Evolutionary conservation across 2,329 filamentous ascomycete species (phyloP), one percentile per base, ranked within the genome.

Genomic region (Neophaeococcomyces mojaviensis): DNA sequence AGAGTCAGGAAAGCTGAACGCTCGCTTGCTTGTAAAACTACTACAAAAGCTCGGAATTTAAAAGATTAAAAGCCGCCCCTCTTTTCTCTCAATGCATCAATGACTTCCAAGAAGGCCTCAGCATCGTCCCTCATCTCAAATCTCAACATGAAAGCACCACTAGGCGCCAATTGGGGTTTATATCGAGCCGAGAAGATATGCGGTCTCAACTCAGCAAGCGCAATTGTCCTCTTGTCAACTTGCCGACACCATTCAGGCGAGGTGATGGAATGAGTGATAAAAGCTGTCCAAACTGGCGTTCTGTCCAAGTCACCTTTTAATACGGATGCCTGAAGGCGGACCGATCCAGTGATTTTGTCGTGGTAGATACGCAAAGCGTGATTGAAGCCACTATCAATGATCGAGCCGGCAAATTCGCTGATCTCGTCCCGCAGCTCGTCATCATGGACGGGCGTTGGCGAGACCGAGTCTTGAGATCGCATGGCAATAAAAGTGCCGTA

Each of bases 221-320:
- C 59, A 2, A 78, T 60, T 1, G 68, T 67, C 32, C 64, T 68
- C 9, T 60, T 62, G 22, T 49, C 46, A 31, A 47, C 47, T 13
- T 42, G 13, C 33, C 66, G 67, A 48, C 75, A 66, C 74, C 76
- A 79, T 28, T 62, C 63, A 4, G 61, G 66, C 42, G 67, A 63
- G 22, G 62, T 61, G 28, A 76, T 61, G 45, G 72, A 68, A 19
- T 69, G 61, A 1, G 71, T 73, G 16, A 78, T 66, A 49, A 78
- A 78, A 0, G 74, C 73, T 2, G 77, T 82, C 78, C 78, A 82
- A 46, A 81, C 73, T 0, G 78, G 78, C 2, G 75, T 72, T 16
- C 69, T 71, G n/a, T 53, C 38, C 38, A 39, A 30, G 46, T 40
- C 67, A 1, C 78, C 77, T 20, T 70, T 64, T 22, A 70, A 66